Evolutionary conservation across 441 rosid genomes (phyloP).

Genomic region (Erodium moschatum): DNA sequence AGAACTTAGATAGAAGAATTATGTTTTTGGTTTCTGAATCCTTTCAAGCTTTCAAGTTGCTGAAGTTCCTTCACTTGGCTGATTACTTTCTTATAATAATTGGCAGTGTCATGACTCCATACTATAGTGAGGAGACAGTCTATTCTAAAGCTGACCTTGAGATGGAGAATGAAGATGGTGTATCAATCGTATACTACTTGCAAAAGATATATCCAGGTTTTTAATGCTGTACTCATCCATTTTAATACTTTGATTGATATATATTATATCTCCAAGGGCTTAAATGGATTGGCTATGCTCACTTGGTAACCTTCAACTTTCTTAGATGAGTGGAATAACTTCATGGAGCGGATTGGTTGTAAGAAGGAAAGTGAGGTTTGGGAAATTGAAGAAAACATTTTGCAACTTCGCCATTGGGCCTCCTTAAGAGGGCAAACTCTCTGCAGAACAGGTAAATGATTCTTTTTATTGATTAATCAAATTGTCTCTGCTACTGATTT

Average conservation of each 20-base stretch:
- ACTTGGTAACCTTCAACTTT: conserved; percentile 11
- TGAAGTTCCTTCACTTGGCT: conserved; percentile 8
- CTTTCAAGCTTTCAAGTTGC: conserved; percentile 8
- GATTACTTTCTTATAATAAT: conserved; percentile 19
- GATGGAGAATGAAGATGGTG: conserved; percentile 96
- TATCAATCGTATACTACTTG: conserved; percentile 84
- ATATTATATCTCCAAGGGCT: conserved; percentile 10
- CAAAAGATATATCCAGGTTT: conserved; percentile 92
- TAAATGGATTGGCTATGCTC: conserved; percentile 13
- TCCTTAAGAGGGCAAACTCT: conserved; percentile 97
- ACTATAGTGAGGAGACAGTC: conserved; percentile 93
- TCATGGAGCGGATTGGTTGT: conserved; percentile 79
- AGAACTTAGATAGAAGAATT: too few species aligned
- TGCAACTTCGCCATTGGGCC: conserved; percentile 97
- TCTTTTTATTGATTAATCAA: conserved; percentile 18
- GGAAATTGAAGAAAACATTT: conserved; percentile 81
- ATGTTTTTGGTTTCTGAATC: conserved; percentile 13
- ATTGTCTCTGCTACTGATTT: conserved; percentile 21
- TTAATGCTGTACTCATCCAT: conserved; percentile 18
- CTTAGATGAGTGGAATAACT: conserved; percentile 94
- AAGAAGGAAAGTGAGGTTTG: conserved; percentile 57
- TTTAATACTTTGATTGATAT: conserved; percentile 5
- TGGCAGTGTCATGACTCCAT: conserved; percentile 89
- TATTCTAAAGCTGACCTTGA: conserved; percentile 89
- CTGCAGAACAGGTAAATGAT: conserved; percentile 72